Conservation (phyloP, 176 grass and related monocot genomes). For the Hordeum vulgare region MorexV3_pseudomolecules_assembly NC_058523.1:510953891-510954390, state of each 20-base stretch:
- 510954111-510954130: constrained; percentile 49
- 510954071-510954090: constrained; percentile 60
- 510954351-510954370: not conserved
- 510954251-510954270: constrained; percentile 91
- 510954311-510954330: constrained; percentile 18
- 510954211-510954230: constrained; percentile 76
- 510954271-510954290: constrained; percentile 73
- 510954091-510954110: constrained; percentile 53
- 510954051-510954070: constrained; percentile 54
- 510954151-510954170: constrained; percentile 69
- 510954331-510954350: not conserved
- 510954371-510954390: not conserved
- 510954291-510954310: constrained; percentile 57
- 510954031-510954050: constrained; percentile 61
- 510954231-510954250: constrained; percentile 91
- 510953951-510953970: constrained; percentile 75
- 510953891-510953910: constrained; percentile 84
- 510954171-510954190: constrained; percentile 90
- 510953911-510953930: constrained; percentile 71
- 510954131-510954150: constrained; percentile 56
- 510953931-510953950: constrained; percentile 80
- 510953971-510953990: constrained; percentile 67
- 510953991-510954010: constrained; percentile 40
- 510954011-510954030: constrained; percentile 31
- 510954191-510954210: constrained; percentile 57